Evolutionary conservation across 177 flowering plant species (phyloP).

Genomic region (Telopea speciosissima): DNA sequence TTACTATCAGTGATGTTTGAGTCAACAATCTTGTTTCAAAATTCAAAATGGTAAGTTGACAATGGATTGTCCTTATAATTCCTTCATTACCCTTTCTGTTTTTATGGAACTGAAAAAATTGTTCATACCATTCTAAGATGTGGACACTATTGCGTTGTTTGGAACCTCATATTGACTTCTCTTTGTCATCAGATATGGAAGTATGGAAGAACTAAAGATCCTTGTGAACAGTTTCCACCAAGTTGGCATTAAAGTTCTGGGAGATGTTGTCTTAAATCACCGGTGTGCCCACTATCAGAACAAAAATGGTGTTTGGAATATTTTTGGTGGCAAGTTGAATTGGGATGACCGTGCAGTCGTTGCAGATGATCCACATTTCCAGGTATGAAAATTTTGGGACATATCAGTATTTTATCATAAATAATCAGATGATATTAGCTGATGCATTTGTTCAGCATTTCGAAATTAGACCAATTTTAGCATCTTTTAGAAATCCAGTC

Average conservation of each 20-base stretch:
- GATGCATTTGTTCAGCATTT: neutral
- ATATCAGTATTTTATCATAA: neutral
- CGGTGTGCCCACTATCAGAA: slow-evolving; percentile 85
- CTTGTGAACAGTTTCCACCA: slow-evolving; percentile 68
- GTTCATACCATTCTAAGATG: neutral
- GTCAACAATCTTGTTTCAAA: no score
- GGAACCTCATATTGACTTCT: slow-evolving; percentile 1
- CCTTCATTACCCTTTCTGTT: neutral
- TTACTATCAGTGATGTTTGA: no score
- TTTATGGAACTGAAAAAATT: neutral
- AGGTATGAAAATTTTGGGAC: slow-evolving; percentile 40
- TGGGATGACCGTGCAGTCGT: slow-evolving; percentile 99
- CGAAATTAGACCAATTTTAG: neutral
- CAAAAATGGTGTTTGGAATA: slow-evolving; percentile 92
- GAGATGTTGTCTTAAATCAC: slow-evolving; percentile 91
- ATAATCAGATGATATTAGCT: neutral
- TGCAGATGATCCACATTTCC: slow-evolving; percentile 97
- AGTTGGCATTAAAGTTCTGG: slow-evolving; percentile 73
- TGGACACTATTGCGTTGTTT: neutral
- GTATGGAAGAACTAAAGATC: slow-evolving; percentile 63
- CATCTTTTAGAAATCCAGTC: neutral
- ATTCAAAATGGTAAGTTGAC: no score
- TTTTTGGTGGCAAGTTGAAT: slow-evolving; percentile 84
- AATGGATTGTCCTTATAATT: no score
- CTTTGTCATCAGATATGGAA: slow-evolving; percentile 64